These are phyloP conservation scores for Pyrenopolyporus hunteri DNA, from an alignment of 495 filamentous ascomycete genomes.

Conservation along the genomic window DNA sequence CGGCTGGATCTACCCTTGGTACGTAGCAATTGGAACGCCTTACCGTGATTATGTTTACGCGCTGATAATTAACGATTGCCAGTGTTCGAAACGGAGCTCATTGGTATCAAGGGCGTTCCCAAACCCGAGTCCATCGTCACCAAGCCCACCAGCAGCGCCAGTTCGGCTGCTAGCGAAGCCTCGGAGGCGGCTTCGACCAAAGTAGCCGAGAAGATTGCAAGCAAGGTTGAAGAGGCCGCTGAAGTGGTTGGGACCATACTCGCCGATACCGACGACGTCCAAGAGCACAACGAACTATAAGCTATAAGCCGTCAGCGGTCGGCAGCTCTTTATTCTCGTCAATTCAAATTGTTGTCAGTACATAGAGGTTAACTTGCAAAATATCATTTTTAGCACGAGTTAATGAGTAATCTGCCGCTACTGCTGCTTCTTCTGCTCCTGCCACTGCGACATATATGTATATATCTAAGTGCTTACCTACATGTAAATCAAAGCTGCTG, in stretches of 20 bases:
- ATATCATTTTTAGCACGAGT: too few relatives aligned
- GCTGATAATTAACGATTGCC: conserved; percentile 16
- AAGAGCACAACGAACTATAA: conserved; percentile 62
- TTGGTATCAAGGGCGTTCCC: conserved; percentile 82
- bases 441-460: too few relatives aligned
- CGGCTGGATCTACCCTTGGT: conserved; percentile 75
- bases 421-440: too few relatives aligned
- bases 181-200: conserved; percentile 46
- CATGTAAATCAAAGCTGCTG: too few relatives aligned
- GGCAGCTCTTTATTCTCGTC: too few relatives aligned
- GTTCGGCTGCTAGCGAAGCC: conserved; percentile 34
- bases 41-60: not conserved
- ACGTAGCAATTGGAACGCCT: conserved; percentile 29
- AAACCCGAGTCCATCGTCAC: conserved; percentile 57
- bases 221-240: conserved; percentile 50
- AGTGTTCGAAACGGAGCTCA: conserved; percentile 93
- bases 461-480: too few relatives aligned
- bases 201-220: conserved; percentile 52
- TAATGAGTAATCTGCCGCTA: too few relatives aligned
- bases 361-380: too few relatives aligned
- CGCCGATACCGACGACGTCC: conserved; percentile 56
- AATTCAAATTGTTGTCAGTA: not conserved
- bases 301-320: not conserved
- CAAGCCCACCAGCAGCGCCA: conserved; percentile 45
- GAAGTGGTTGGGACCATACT: conserved; percentile 53